Conservation (phyloP, 73 alveolate species). For the Blepharisma stoltei region DNA sequence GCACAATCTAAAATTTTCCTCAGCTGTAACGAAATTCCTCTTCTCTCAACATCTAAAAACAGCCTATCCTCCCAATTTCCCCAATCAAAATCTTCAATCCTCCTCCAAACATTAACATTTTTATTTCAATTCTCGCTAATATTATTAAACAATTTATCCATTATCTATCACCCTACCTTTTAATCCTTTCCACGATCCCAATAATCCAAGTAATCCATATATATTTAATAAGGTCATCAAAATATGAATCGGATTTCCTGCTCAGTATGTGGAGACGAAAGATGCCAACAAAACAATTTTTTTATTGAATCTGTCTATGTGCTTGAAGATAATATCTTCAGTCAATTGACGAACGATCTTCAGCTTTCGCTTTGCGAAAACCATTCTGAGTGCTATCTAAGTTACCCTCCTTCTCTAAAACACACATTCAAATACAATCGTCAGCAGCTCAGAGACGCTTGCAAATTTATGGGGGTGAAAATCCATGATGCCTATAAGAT, state of each 20-base stretch:
- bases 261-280: constrained; percentile 1
- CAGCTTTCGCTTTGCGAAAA: neutral
- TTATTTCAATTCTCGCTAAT: too few species aligned
- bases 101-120: too few species aligned
- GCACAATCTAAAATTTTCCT: too few species aligned
- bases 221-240: too few species aligned
- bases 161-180: too few species aligned
- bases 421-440: constrained; percentile 9
- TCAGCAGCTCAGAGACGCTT: constrained; percentile 8
- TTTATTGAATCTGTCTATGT: constrained; percentile 8
- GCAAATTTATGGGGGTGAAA: neutral
- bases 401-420: neutral
- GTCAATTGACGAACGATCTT: neutral
- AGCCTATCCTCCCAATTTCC: too few species aligned
- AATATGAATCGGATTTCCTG: neutral
- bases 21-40: too few species aligned
- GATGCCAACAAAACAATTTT: neutral
- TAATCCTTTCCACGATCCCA: too few species aligned
- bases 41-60: too few species aligned
- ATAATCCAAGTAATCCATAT: too few species aligned
- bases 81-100: too few species aligned
- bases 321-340: neutral
- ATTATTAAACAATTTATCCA: too few species aligned
- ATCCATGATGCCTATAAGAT: neutral
- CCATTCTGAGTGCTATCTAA: neutral